Percentiles rank a stretch among this genome's conserved stretches.
Evolutionary conservation across 345 rosid genomes (phyloP).

Genomic region (Pistacia integerrima): DNA sequence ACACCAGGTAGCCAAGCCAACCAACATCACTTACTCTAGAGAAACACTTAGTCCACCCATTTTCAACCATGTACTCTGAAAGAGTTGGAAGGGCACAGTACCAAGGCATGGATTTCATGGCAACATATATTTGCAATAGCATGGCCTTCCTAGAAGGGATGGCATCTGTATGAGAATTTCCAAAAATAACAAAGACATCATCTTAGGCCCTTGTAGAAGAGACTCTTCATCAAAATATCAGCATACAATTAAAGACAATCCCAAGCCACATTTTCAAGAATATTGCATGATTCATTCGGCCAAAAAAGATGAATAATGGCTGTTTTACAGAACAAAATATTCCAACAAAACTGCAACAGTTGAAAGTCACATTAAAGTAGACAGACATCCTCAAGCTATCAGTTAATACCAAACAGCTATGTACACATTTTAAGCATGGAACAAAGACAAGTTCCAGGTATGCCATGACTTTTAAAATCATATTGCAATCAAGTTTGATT

Average conservation of each 20-base stretch:
- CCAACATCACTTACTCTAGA: conserved; percentile 64
- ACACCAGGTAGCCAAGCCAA: conserved; percentile 50
- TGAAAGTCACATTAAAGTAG: background rate
- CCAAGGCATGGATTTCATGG: conserved; percentile 97
- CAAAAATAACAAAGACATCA: conserved; percentile 15
- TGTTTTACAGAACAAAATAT: background rate
- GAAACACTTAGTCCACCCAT: conserved; percentile 88
- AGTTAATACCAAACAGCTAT: background rate
- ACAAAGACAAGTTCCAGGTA: background rate
- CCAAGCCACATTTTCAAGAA: background rate
- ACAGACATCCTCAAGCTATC: background rate
- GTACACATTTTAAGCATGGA: background rate
- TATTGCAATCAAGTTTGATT: background rate
- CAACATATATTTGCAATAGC: conserved; percentile 84
- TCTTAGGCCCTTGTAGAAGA: background rate
- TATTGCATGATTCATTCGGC: background rate
- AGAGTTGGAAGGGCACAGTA: conserved; percentile 80
- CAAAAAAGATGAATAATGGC: background rate
- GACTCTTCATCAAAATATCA: background rate
- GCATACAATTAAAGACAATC: background rate
- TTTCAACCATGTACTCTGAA: conserved; percentile 83
- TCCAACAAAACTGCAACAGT: background rate
- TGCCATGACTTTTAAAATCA: background rate
- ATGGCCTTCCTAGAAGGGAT: conserved; percentile 84
- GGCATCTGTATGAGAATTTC: conserved; percentile 60